Conservation (phyloP, 1,284 basidiomycete genomes). For the Austroboletus niveus region DNA sequence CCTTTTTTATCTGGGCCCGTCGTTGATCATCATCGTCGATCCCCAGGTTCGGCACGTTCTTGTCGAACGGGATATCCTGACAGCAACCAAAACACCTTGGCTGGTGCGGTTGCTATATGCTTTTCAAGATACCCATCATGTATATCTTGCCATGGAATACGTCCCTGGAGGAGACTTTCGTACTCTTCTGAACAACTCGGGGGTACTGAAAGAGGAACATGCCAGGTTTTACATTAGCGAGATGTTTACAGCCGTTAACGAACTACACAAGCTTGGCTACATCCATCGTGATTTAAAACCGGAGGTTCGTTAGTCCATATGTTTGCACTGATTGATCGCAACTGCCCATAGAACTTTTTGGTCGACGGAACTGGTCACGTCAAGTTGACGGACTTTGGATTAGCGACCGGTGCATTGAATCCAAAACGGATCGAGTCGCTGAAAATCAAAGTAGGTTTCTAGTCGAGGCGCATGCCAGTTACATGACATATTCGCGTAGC, state of each 20-base stretch:
- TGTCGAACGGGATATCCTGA: conserved; percentile 95
- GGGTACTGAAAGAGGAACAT: conserved; percentile 93
- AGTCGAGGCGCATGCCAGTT: neutral
- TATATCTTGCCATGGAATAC: conserved; percentile 98
- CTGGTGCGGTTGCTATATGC: conserved; percentile 90
- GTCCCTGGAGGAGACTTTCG: conserved; percentile 96
- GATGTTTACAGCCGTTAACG: conserved; percentile 91
- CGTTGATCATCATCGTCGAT: conserved; percentile 6
- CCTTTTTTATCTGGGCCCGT: neutral
- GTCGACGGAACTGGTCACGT: conserved; percentile 96
- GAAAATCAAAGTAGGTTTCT: conserved; percentile 73
- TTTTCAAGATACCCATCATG: conserved; percentile 86
- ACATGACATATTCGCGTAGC: conserved; percentile 42
- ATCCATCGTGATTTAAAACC: conserved; percentile 98
- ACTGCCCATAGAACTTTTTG: conserved; percentile 82
- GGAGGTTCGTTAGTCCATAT: conserved; percentile 55
- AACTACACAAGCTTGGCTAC: conserved; percentile 93
- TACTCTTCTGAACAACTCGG: conserved; percentile 93
- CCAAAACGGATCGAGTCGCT: conserved; percentile 94
- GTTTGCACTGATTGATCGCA: neutral
- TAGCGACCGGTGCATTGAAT: conserved; percentile 95
- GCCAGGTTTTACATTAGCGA: conserved; percentile 94
- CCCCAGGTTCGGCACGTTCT: conserved; percentile 85
- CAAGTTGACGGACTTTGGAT: conserved; percentile 97
- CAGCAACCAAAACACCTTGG: conserved; percentile 95